phyloP scores from a whole-genome alignment of 306 rosid genomes.

The Myrica gale region DNA sequence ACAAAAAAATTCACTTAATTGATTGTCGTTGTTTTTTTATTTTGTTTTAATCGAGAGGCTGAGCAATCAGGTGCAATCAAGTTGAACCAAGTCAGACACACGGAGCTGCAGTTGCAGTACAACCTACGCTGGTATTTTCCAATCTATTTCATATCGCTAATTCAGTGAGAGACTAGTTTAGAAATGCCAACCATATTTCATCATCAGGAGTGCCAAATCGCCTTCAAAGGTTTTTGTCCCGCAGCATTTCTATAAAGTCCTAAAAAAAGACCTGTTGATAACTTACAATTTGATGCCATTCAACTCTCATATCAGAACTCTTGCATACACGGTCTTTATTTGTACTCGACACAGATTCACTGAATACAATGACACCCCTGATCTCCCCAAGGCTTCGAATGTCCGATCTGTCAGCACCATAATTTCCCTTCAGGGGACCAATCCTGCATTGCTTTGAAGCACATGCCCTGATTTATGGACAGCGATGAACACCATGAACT shows the following conservation, averaged over 20 bases:
- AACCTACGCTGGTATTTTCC: not conserved
- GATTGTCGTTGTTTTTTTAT: too few species aligned
- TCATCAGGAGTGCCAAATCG: slow-evolving; percentile 27
- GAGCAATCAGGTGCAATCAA: too few species aligned
- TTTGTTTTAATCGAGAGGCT: too few species aligned
- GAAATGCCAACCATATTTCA: slow-evolving; percentile 29
- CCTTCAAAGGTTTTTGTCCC: slow-evolving; percentile 25
- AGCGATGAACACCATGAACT: slow-evolving; percentile 20
- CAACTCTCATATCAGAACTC: slow-evolving; percentile 35
- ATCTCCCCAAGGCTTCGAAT: slow-evolving; percentile 34
- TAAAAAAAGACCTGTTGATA: slow-evolving; percentile 23
- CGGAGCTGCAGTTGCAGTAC: not conserved
- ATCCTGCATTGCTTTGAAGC: slow-evolving; percentile 33
- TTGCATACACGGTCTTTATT: slow-evolving; percentile 43
- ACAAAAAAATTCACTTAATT: too few species aligned
- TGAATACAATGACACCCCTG: slow-evolving; percentile 37
- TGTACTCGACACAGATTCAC: slow-evolving; percentile 40
- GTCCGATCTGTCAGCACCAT: slow-evolving; percentile 37
- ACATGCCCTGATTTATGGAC: slow-evolving; percentile 23
- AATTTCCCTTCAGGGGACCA: slow-evolving; percentile 35
- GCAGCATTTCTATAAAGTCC: slow-evolving; percentile 33
- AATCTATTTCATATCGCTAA: not conserved
- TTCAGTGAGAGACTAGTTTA: slow-evolving; percentile 13
- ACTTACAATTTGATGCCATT: slow-evolving; percentile 34
- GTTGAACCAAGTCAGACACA: too few species aligned